Base-by-base conservation (phyloP, 306 rosid genomes). In the Vigna reflexopilosa region DNA sequence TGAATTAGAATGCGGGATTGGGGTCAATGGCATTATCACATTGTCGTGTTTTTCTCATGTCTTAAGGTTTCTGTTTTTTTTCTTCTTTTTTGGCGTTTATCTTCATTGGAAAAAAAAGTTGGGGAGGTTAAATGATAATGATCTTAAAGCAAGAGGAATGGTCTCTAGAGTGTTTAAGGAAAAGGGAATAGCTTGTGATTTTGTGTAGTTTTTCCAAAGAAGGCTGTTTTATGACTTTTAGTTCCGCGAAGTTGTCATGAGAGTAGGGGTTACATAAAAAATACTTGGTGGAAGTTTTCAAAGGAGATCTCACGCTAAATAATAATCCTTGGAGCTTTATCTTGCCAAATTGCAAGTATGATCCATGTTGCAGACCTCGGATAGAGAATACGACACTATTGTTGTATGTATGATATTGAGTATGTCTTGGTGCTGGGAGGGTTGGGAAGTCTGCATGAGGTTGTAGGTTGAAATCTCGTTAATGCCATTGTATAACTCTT, bases 101-200 rank as follows among this genome's bases (percentile, higher is more conserved):
- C 4, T 6, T 20, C 15, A 22, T 55, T 16, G 26, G 49, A 30
- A 42, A 19, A 26, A 26, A 7, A 1, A 22, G 22, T 1, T 7
- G 19, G 72, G 72, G 51, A 30, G 15, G 15, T 32, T 42, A 17
- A 26, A 20, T 24, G 8, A 58, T 56, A 12, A 14, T 30, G 67
- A 62, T 62, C 22, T 32, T 62, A 61, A 61, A 45, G 70, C 51
- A 17, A 13, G 72, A 11, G 52, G 52, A 20, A 20, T 66, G 42
- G n/a, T 66, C 20, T 66, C 10, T 11, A n/a, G 52, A 64, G 4
- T 36, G 47, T 34, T 34, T 16, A 34, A 63, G 16, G 68, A 9
- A 65, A 65, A 50, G 19, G 52, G 30, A 9, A 32, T 20, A 52
- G 20, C 19, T n/a, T 70, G 10, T 16, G 48, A 16, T 70, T 30